Conservation (phyloP, 805 yeast species). For the Monosporozyma aerobia region DNA sequence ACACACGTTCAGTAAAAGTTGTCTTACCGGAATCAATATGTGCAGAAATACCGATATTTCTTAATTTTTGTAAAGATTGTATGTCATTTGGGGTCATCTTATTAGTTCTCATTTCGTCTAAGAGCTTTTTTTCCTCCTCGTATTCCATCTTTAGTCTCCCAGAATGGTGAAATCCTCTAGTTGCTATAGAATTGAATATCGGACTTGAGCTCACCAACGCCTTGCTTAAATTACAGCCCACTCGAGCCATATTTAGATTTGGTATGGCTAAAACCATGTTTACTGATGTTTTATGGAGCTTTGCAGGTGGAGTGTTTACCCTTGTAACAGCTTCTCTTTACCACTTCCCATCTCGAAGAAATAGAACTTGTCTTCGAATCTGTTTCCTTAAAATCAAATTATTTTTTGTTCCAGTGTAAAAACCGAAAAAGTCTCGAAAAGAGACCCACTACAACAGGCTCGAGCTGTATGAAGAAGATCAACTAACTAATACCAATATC, state of each 20-base stretch:
- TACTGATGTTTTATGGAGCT: neutral
- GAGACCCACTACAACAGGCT: neutral
- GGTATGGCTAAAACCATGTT: neutral
- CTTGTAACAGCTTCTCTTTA: neutral
- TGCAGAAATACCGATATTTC: constrained; percentile 96
- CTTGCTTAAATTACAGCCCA: neutral
- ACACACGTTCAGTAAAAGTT: constrained; percentile 93
- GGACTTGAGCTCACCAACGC: neutral
- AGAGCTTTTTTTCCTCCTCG: constrained; percentile 63
- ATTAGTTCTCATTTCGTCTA: constrained; percentile 44
- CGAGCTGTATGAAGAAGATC: too few species aligned
- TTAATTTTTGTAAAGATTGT: constrained; percentile 45
- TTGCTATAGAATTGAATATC: neutral
- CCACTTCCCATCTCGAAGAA: neutral
- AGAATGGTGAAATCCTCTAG: constrained; percentile 11
- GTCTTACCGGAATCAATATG: constrained; percentile 98
- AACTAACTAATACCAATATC: neutral
- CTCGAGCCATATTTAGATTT: neutral
- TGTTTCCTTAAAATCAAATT: neutral
- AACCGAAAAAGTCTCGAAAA: neutral
- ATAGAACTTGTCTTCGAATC: neutral
- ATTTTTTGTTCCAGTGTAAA: neutral
- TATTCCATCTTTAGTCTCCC: constrained; percentile 32
- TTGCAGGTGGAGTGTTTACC: neutral
- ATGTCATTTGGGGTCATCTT: constrained; percentile 44